Conservation (phyloP, 768 basidiomycete species). For the Candolleomyces eurysporus region DNA sequence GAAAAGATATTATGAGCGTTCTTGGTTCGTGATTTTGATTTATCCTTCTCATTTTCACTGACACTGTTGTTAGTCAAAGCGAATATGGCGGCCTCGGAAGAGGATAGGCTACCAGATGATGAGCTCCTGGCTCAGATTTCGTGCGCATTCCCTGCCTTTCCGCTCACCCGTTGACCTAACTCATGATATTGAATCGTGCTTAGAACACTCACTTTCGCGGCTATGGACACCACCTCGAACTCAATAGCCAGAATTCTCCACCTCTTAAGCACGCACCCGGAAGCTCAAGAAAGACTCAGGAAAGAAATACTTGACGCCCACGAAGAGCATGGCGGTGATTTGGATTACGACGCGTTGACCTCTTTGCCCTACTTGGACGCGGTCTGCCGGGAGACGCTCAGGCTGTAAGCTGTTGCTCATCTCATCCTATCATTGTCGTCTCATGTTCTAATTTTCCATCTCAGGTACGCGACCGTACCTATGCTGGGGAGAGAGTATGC, state of each 20-base stretch:
- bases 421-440: background rate
- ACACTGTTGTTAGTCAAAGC: conserved; percentile 31
- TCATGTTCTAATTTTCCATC: background rate
- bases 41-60: background rate
- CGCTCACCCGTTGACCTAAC: too few species aligned
- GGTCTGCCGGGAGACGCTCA: conserved; percentile 37
- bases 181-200: too few species aligned
- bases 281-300: conserved; percentile 36
- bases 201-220: conserved; percentile 38
- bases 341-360: conserved; percentile 37
- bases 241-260: conserved; percentile 33
- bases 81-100: conserved; percentile 31
- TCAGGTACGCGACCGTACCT: conserved; percentile 24
- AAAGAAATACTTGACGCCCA: conserved; percentile 30
- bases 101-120: conserved; percentile 29
- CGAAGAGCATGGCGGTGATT: conserved; percentile 19
- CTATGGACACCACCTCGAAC: conserved; percentile 40
- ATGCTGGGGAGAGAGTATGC: conserved; percentile 18
- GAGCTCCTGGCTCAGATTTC: conserved; percentile 40
- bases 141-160: background rate
- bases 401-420: conserved; percentile 24
- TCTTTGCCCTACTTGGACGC: conserved; percentile 39
- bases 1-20: conserved; percentile 48
- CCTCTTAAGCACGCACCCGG: conserved; percentile 29
- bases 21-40: conserved; percentile 29